These are phyloP conservation scores for Paspalum notatum DNA, from an alignment of 176 grass and related monocot species.

Conservation along the genomic window DNA sequence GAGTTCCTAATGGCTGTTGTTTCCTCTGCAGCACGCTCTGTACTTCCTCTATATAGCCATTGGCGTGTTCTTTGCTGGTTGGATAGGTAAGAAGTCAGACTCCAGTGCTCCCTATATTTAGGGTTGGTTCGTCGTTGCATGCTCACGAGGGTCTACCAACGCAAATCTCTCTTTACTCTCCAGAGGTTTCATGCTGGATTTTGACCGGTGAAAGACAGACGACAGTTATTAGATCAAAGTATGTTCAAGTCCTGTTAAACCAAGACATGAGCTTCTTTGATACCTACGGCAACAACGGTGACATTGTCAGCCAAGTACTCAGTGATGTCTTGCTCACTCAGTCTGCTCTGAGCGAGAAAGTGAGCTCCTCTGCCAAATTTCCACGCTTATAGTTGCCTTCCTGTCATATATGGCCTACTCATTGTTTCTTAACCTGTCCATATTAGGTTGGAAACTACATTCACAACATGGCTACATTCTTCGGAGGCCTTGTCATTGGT, in stretches of 20 bases:
- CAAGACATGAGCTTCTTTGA: slow-evolving; percentile 99
- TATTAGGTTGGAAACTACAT: slow-evolving; percentile 97
- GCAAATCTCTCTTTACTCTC: no score
- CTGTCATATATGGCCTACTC: background rate
- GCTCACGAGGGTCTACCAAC: background rate
- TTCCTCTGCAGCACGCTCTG: slow-evolving; percentile 73
- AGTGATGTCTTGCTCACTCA: slow-evolving; percentile 98
- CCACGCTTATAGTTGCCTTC: background rate
- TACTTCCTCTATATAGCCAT: slow-evolving; percentile 94
- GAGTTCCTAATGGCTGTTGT: background rate
- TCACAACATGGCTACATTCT: slow-evolving; percentile 99
- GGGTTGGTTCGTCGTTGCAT: background rate
- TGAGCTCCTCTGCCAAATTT: slow-evolving; percentile 40
- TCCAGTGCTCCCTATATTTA: no score
- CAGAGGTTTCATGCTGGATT: slow-evolving; percentile 99
- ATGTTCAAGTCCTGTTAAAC: slow-evolving; percentile 91
- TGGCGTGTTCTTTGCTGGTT: slow-evolving; percentile 86
- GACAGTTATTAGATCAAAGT: slow-evolving; percentile 90
- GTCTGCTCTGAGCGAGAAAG: slow-evolving; percentile 97
- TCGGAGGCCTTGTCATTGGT: slow-evolving; percentile 93
- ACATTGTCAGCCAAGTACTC: slow-evolving; percentile 99
- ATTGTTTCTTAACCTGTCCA: background rate
- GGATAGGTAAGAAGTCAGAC: slow-evolving; percentile 71
- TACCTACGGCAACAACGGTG: slow-evolving; percentile 96
- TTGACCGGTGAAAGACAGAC: slow-evolving; percentile 98